Conservation (phyloP, 345 rosid genomes). For the Leavenworthia alabamica region DNA sequence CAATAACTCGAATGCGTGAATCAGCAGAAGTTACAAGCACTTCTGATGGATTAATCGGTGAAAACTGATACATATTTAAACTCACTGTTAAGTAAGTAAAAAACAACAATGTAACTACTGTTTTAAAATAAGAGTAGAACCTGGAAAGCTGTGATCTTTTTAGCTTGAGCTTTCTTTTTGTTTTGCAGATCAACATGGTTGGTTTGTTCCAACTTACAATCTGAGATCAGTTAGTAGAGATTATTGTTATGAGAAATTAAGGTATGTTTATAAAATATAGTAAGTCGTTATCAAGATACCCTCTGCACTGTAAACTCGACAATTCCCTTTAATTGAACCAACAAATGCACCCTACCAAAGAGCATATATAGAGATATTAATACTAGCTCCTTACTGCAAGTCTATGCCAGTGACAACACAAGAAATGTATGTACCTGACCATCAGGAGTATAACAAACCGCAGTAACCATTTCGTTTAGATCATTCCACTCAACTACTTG, state of each 20-base stretch:
- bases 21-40: constrained; percentile 83
- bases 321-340: constrained; percentile 79
- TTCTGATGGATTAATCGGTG: constrained; percentile 69
- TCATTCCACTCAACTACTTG: constrained; percentile 82
- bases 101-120: neutral
- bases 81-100: neutral
- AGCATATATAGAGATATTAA: neutral
- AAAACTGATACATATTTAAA: constrained; percentile 42
- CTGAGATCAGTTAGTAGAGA: constrained; percentile 38
- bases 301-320: constrained; percentile 57
- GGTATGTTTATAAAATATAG: neutral
- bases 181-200: constrained; percentile 45
- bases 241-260: neutral
- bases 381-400: neutral
- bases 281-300: constrained; percentile 38
- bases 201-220: constrained; percentile 49
- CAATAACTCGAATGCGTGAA: constrained; percentile 71
- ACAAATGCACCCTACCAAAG: constrained; percentile 61
- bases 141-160: constrained; percentile 91
- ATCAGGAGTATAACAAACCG: constrained; percentile 86
- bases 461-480: constrained; percentile 90
- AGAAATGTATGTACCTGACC: constrained; percentile 62
- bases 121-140: constrained; percentile 26
- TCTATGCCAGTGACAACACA: neutral
- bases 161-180: constrained; percentile 56